These are phyloP conservation scores for Coemansia sp. DNA, from an alignment of 192 early-diverging fungal genomes.

Conservation along the genomic window DNA sequence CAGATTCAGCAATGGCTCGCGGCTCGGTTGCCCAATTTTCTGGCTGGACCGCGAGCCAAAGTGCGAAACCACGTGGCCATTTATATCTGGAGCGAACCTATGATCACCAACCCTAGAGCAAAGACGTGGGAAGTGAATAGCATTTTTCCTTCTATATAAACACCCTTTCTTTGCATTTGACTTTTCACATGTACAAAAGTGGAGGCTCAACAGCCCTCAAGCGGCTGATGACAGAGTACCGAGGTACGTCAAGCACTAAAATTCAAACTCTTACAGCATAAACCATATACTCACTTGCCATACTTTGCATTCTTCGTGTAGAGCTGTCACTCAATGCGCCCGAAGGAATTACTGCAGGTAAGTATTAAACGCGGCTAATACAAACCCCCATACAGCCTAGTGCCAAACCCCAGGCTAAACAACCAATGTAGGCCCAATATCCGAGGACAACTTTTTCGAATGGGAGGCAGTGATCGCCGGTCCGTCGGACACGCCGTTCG, in stretches of 20 bases:
- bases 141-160: too few relatives aligned
- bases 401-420: not conserved
- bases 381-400: not conserved
- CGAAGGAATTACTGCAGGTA: slow-evolving; percentile 88
- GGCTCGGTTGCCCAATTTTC: not conserved
- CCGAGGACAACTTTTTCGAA: slow-evolving; percentile 67
- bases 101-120: too few relatives aligned
- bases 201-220: slow-evolving; percentile 77
- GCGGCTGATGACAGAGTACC: slow-evolving; percentile 92
- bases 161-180: too few relatives aligned
- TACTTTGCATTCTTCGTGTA: slow-evolving; percentile 21
- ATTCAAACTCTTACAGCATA: not conserved
- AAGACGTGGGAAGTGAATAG: too few relatives aligned
- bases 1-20: not conserved
- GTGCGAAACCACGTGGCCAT: not conserved
- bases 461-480: slow-evolving; percentile 56
- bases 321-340: slow-evolving; percentile 87
- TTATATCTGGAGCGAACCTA: too few relatives aligned
- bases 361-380: slow-evolving; percentile 9
- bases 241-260: slow-evolving; percentile 51
- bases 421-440: slow-evolving; percentile 59
- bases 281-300: not conserved
- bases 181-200: slow-evolving; percentile 44
- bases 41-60: not conserved
- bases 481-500: slow-evolving; percentile 90